Base-by-base conservation (phyloP, 208 protist genomes). In the Trypanosoma avium region DNA sequence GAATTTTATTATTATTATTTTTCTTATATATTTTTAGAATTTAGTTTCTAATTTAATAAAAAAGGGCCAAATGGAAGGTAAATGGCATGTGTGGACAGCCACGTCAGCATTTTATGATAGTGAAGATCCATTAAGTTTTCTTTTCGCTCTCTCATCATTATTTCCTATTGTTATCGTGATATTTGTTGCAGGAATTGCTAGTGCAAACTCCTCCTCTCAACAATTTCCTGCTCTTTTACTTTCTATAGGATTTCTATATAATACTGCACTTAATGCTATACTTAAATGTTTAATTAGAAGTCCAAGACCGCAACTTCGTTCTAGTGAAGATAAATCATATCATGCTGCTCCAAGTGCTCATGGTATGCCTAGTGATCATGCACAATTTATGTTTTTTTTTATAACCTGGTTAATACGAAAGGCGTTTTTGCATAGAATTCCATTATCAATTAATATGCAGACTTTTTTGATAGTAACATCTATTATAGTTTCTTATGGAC, bases 361-460 rank as follows among this genome's bases (percentile, higher is more conserved):
- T 42, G 87, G 87, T 19, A 91, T 93, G 82, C 87, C 88, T 0
- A 90, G 84, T 54, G 76, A 86, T 48, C 84, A 92, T 62, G 65
- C 88, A 10, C 88, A 92, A 71, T 94, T 90, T 70, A 88, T 86
- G 70, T 77, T 75, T 26, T 90, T 88, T 46, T 81, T 94, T 24
- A 67, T 73, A 33, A 71, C 68, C 13, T 93, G 85, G 49, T 49
- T 93, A 15, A 43, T 75, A 73, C 19, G 42, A 42, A 47, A 55
- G 43, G 36, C 62, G n/a, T 6, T 35, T 12, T 15, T 43, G 29
- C 27, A 36, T 6, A 21, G 36, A 32, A 36, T 40, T 15, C 46
- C 54, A 10, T 29, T 70, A 26, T 13, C 35, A 15, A n/a, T 56
- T 15, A 48, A 9, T 27, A 76, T 68, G 58, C 24, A 26, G 15